Evolutionary conservation across 208 protist species (phyloP), one percentile per base, ranked within the genome.

Genomic region (Entamoeba moshkovskii): DNA sequence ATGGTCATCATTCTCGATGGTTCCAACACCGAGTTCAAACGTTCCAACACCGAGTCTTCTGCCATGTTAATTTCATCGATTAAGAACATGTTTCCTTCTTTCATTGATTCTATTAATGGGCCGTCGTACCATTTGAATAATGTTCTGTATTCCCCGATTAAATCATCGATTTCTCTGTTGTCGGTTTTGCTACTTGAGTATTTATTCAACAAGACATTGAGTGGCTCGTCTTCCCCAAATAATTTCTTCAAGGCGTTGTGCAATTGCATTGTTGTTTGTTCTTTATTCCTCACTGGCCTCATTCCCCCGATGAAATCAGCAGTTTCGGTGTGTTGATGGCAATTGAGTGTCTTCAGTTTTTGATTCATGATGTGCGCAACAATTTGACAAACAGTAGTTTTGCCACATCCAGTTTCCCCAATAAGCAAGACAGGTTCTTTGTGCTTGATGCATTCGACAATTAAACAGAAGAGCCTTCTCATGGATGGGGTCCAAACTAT

Each of bases 1-100:
- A 94, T 29, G 22, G 44, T 42, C 15, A 94, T 38, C 25, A 85
- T 91, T 33, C 93, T 38, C 22, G 92, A 66, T 46, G 98, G 97
- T 96, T 99, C 99, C 4, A 99, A 97, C 1, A 99, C 99, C 95
- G 97, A 98, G 97, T 99, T 99, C 29, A 99, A 95, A 45, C 99
- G 96, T 96, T 99, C 99, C 33, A 99, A 96, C 33, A 99, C 99
- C 18, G 98, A 98, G 96, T 99, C 99, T 93, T 99, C 98, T 6
- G 99, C 99, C 3, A 99, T 97, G 5, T 98, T 99, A 93, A 99
- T 99, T 96, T 99, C 99, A 96, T 99, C 99, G 48, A 99, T 97
- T 11, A 99, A 96, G 93, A 99, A 98, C 47, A 99, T 95, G 94
- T 99, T 95, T 45, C 99, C 99, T n/a, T 97, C 47, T 13, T 98